Evolutionary conservation across 257 asterid genomes (phyloP).

Genomic region (Striga asiatica): DNA sequence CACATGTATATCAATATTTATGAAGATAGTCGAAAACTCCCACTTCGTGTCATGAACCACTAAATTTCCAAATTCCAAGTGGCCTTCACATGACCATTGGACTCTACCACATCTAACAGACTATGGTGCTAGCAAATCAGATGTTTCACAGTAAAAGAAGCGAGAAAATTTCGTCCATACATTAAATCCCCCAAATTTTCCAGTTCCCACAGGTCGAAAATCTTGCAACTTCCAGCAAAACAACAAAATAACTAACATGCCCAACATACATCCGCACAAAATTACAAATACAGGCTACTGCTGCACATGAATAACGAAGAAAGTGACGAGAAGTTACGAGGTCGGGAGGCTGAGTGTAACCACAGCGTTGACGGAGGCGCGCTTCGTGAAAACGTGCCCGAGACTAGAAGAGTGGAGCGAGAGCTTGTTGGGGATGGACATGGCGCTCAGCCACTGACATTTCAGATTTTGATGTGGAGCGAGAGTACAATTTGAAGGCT

Average conservation of each 20-base stretch:
- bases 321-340: conserved; percentile 19
- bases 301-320: neutral
- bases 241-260: neutral
- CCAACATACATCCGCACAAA: neutral
- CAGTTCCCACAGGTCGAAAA: neutral
- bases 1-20: neutral
- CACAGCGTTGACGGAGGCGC: conserved; percentile 30
- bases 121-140: too few species aligned
- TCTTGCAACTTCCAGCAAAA: neutral
- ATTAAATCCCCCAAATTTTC: neutral
- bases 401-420: conserved; percentile 19
- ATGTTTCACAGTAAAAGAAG: neutral
- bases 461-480: conserved; percentile 2
- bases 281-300: neutral
- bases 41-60: neutral
- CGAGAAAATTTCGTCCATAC: neutral
- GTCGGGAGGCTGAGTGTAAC: conserved; percentile 42
- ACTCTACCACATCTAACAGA: too few species aligned
- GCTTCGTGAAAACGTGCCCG: conserved; percentile 19
- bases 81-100: too few species aligned
- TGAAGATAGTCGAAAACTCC: neutral
- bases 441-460: conserved; percentile 30
- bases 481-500: neutral
- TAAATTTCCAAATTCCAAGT: neutral
- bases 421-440: conserved; percentile 8